Conservation (phyloP, 2,329 filamentous ascomycete genomes). For the Trichoderma koningiopsis region DNA sequence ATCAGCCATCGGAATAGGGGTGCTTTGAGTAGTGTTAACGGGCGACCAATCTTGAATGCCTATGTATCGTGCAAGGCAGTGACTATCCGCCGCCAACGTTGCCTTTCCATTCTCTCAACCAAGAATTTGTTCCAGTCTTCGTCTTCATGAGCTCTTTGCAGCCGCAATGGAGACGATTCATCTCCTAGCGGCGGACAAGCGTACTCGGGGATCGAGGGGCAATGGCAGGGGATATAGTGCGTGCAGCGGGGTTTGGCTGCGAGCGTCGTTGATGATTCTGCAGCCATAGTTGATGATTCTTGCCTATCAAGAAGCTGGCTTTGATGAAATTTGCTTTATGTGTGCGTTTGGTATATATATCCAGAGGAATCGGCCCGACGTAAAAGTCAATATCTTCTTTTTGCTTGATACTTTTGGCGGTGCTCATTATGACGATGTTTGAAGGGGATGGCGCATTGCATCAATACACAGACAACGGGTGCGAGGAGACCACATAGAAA, state of each 20-base stretch:
- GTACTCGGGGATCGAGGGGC: slow-evolving; percentile 17
- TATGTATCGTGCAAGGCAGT: not conserved
- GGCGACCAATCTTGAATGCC: not conserved
- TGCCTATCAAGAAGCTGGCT: not conserved
- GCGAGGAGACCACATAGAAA: no score
- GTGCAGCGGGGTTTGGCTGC: slow-evolving; percentile 17
- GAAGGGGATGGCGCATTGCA: not conserved
- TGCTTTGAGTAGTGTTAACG: not conserved
- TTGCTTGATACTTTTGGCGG: slow-evolving; percentile 12
- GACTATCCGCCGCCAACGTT: no score
- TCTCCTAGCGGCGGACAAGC: slow-evolving; percentile 8
- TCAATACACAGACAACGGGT: no score
- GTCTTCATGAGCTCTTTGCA: slow-evolving; percentile 12
- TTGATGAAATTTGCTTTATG: not conserved
- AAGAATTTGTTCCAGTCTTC: slow-evolving; percentile 9
- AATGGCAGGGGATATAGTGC: slow-evolving; percentile 20
- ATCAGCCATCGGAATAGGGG: slow-evolving; percentile 13
- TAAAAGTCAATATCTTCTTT: not conserved
- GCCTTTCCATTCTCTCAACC: not conserved
- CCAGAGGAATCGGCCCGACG: slow-evolving; percentile 13
- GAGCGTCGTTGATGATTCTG: slow-evolving; percentile 1
- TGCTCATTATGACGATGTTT: slow-evolving; percentile 6
- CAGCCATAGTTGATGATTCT: slow-evolving; percentile 5
- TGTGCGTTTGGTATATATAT: slow-evolving; percentile 7
- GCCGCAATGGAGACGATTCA: slow-evolving; percentile 11